Percentiles rank a stretch among this genome's conserved stretches.
phyloP scores from a whole-genome alignment of 2,329 filamentous ascomycete genomes.

The Nothopassalora personata region DNA sequence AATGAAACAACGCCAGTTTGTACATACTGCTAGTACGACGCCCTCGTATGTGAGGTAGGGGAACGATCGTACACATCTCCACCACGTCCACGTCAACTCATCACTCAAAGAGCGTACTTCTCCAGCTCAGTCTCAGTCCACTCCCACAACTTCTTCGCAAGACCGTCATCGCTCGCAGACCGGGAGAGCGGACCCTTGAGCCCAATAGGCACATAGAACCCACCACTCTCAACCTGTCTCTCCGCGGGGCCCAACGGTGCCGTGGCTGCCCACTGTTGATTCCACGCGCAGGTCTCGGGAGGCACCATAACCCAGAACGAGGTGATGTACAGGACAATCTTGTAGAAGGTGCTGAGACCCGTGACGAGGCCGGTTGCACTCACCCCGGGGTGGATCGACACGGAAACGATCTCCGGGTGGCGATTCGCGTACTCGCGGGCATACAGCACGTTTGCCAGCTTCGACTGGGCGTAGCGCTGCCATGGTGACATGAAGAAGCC shows the following conservation, averaged over 20 bases:
- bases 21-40: background rate
- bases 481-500: constrained; percentile 6
- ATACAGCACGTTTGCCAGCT: constrained; percentile 49
- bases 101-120: constrained; percentile 5
- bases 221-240: constrained; percentile 11
- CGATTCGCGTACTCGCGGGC: constrained; percentile 38
- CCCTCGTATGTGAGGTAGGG: background rate
- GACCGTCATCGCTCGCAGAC: constrained; percentile 21
- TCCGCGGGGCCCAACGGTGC: constrained; percentile 32
- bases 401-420: constrained; percentile 43
- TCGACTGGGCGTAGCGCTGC: constrained; percentile 45
- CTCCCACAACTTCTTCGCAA: constrained; percentile 32
- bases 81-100: background rate
- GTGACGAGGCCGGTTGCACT: constrained; percentile 43
- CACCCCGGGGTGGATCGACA: constrained; percentile 47
- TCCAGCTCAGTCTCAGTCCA: constrained; percentile 30
- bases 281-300: constrained; percentile 34
- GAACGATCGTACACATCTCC: background rate
- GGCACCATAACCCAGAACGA: constrained; percentile 14
- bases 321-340: constrained; percentile 10
- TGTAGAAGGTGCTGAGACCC: constrained; percentile 6
- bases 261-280: constrained; percentile 41
- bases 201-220: constrained; percentile 43
- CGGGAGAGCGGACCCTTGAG: constrained; percentile 20
- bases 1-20: background rate